phyloP scores from a whole-genome alignment of 257 asterid species.

The Parsonsia alboflavescens region DNA sequence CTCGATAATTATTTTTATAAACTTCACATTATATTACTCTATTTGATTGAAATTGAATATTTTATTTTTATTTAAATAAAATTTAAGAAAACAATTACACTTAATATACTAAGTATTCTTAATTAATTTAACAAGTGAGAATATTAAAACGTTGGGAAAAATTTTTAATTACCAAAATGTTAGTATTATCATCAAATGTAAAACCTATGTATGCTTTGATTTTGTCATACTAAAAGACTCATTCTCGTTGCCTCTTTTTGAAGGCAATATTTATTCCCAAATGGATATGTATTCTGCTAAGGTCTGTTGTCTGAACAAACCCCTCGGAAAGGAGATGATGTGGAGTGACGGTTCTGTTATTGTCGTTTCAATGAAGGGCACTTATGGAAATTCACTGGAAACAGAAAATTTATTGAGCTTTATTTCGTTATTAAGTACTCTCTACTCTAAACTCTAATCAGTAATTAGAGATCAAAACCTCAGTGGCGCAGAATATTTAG shows the following conservation, averaged over 20 bases:
- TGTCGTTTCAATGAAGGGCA: neutral
- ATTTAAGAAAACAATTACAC: no score
- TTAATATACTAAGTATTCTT: no score
- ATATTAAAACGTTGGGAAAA: no score
- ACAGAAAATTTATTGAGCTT: neutral
- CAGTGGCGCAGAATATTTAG: neutral
- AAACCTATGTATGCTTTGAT: no score
- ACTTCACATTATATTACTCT: no score
- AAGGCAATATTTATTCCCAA: neutral
- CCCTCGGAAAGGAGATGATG: neutral
- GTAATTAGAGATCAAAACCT: neutral
- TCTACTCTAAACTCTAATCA: neutral
- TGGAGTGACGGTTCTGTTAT: neutral
- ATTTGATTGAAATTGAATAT: no score
- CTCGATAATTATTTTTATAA: no score
- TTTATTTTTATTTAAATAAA: no score
- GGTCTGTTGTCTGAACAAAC: neutral
- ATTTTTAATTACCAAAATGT: no score
- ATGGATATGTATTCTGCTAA: no score
- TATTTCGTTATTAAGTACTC: neutral
- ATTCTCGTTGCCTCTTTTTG: neutral
- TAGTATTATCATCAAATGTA: no score
- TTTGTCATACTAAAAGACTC: neutral
- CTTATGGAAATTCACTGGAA: neutral
- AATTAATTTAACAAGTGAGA: no score